Conservation (phyloP, 2,329 filamentous ascomycete species). For the Scorias spongiosa region DNA sequence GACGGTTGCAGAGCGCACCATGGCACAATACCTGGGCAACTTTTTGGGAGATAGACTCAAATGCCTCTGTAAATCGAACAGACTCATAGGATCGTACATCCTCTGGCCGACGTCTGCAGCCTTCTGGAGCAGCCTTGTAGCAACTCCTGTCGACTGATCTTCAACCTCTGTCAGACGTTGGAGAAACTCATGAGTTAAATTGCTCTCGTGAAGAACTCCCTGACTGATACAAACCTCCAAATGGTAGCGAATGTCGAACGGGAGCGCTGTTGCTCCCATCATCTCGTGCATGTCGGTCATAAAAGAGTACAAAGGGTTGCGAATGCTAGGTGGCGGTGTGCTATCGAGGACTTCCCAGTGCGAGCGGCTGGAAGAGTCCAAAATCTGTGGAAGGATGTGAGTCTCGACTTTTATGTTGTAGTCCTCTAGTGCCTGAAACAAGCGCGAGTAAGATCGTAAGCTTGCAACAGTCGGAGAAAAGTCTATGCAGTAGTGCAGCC, state of each 20-base stretch:
- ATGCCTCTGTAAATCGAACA: constrained; percentile 43
- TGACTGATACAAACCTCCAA: constrained; percentile 86
- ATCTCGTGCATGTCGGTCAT: constrained; percentile 9
- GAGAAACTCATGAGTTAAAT: constrained; percentile 53
- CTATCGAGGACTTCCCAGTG: constrained; percentile 1
- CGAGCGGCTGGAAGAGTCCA: background rate
- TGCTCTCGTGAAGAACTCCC: constrained; percentile 60
- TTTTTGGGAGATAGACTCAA: constrained; percentile 11
- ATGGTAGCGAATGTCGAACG: constrained; percentile 69
- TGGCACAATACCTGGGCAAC: constrained; percentile 53
- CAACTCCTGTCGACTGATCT: constrained; percentile 17
- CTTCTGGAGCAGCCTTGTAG: constrained; percentile 57
- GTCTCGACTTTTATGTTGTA: constrained; percentile 45
- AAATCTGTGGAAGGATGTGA: background rate
- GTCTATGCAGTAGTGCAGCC: constrained; percentile 43
- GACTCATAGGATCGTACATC: constrained; percentile 54
- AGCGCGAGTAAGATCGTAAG: constrained; percentile 11
- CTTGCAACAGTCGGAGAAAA: constrained; percentile 20
- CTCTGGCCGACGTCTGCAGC: constrained; percentile 48
- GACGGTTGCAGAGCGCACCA: constrained; percentile 60
- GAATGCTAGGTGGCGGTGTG: background rate
- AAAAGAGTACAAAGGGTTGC: constrained; percentile 1
- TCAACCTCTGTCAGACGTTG: constrained; percentile 40
- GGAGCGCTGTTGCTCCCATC: constrained; percentile 15
- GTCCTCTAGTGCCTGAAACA: constrained; percentile 44